Percentiles rank a stretch among this genome's conserved stretches.
phyloP scores from a whole-genome alignment of 305 asterid species.

The Rubia peregrina region DNA sequence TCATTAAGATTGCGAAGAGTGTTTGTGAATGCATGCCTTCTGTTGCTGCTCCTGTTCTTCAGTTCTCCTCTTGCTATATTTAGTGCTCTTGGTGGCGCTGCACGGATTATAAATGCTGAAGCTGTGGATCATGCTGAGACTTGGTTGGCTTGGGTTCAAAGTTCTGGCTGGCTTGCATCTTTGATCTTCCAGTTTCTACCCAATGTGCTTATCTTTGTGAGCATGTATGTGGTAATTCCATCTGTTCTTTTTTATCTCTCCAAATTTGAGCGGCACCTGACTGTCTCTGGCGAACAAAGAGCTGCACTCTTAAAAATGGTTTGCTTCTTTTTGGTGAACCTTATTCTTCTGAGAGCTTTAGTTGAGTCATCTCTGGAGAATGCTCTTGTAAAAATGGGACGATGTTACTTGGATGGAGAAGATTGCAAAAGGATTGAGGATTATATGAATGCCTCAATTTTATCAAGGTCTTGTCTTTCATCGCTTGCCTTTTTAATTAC shows the following conservation, averaged over 20 bases:
- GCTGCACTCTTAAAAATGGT: slow-evolving; percentile 95
- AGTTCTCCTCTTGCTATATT: slow-evolving; percentile 93
- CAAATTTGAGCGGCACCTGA: slow-evolving; percentile 83
- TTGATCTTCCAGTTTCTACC: slow-evolving; percentile 93
- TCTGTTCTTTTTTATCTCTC: slow-evolving; percentile 92
- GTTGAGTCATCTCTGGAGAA: slow-evolving; percentile 92
- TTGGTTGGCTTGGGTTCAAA: slow-evolving; percentile 93
- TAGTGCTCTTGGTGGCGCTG: slow-evolving; percentile 82
- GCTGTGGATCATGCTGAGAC: slow-evolving; percentile 85
- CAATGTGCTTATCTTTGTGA: slow-evolving; percentile 83
- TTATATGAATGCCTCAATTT: slow-evolving; percentile 70
- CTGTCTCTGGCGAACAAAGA: slow-evolving; percentile 89
- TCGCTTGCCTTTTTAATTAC: slow-evolving; percentile 89
- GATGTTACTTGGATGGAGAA: slow-evolving; percentile 95
- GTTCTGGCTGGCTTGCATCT: slow-evolving; percentile 90
- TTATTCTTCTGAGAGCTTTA: slow-evolving; percentile 78
- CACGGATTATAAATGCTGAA: slow-evolving; percentile 85
- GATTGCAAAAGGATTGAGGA: slow-evolving; percentile 92
- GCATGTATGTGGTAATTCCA: slow-evolving; percentile 90
- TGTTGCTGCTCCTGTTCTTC: slow-evolving; percentile 80
- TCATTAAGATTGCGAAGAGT: slow-evolving; percentile 69
- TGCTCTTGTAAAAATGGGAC: slow-evolving; percentile 79
- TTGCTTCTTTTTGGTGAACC: slow-evolving; percentile 91
- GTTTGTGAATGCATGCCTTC: slow-evolving; percentile 65
- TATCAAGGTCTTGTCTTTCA: slow-evolving; percentile 87